Evolutionary conservation across 2,329 filamentous ascomycete genomes (phyloP), one percentile per base, ranked within the genome.

Genomic region (Coniochaeta prunicola): DNA sequence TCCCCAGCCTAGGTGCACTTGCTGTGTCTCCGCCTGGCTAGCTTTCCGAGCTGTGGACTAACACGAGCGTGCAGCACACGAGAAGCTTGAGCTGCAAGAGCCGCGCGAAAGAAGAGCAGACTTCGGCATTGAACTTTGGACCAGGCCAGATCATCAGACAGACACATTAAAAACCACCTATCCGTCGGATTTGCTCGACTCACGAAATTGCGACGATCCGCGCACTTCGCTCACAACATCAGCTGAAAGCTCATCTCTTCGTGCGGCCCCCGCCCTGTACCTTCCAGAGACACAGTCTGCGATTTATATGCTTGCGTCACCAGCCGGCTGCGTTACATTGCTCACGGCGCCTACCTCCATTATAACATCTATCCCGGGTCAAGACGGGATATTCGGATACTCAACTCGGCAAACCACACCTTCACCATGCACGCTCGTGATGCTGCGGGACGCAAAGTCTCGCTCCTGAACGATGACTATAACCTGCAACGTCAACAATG

Each of bases 381-480:
- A 13, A 21, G 38, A 9, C 38, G 6, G 38, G n/a, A 4, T 42
- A 4, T 45, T 15, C 8, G 7, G 38, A 40, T 45, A 45, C 13
- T 45, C 24, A 8, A 13, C 17, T 19, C n/a, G 10, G 12, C 3
- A 5, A 28, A 30, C 30, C 24, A 17, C 17, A 55, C 6, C 30
- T 55, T 24, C 59, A 72, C 60, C 63, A 84, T 86, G 80, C 77
- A 83, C 61, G 79, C 76, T 57, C 74, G 78, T 66, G 80, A 86
- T 69, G 80, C 82, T 48, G 74, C 77, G 45, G 83, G 83, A 64
- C 80, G 81, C 64, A 74, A 77, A 69, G 79, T 86, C 67, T 86
- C 83, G 57, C 74, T 86, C 10, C 74, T 86, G 40, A 86, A 86
- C 68, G 81, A 85, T 63, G 81, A 83, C 55, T 60, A 59, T 56